Evolutionary conservation across 2,329 filamentous ascomycete genomes (phyloP).

Genomic region (Beauveria brongniartii): DNA sequence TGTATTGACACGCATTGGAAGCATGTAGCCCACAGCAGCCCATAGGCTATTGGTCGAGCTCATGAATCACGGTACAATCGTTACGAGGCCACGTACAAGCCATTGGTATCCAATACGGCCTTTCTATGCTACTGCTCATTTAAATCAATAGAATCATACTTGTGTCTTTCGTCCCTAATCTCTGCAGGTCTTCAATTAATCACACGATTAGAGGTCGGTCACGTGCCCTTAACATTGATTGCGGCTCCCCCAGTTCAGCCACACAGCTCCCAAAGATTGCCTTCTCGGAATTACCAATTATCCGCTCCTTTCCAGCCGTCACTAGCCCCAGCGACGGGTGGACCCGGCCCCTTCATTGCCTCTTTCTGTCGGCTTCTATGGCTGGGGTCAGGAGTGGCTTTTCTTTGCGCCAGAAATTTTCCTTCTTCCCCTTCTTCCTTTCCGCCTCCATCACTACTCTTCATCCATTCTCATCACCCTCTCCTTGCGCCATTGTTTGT

Average conservation of each 20-base stretch:
- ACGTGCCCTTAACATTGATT: not conserved
- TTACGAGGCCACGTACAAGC: not conserved
- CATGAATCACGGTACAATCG: not conserved
- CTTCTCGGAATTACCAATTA: constrained; percentile 1
- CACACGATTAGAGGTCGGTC: not conserved
- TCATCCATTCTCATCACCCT: constrained; percentile 20
- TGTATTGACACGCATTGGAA: too few species aligned
- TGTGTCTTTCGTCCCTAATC: not conserved
- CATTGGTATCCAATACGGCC: not conserved
- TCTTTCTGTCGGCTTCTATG: constrained; percentile 38
- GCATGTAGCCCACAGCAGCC: too few species aligned
- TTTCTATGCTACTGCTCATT: not conserved
- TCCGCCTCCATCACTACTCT: constrained; percentile 15
- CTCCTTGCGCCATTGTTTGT: constrained; percentile 16
- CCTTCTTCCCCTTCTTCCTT: constrained; percentile 17
- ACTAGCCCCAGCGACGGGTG: constrained; percentile 18
- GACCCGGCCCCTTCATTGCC: constrained; percentile 23
- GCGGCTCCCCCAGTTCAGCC: not conserved
- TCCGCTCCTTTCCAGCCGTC: constrained; percentile 7
- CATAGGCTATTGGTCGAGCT: not conserved
- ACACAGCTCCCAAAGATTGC: not conserved
- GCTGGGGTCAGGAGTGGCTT: constrained; percentile 23
- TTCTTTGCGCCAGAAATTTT: constrained; percentile 30
- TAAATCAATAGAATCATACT: not conserved
- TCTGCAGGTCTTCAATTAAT: not conserved